Percentiles rank a stretch among this genome's conserved stretches.
phyloP scores from a whole-genome alignment of 257 asterid species.

The Rehmannia glutinosa region DNA sequence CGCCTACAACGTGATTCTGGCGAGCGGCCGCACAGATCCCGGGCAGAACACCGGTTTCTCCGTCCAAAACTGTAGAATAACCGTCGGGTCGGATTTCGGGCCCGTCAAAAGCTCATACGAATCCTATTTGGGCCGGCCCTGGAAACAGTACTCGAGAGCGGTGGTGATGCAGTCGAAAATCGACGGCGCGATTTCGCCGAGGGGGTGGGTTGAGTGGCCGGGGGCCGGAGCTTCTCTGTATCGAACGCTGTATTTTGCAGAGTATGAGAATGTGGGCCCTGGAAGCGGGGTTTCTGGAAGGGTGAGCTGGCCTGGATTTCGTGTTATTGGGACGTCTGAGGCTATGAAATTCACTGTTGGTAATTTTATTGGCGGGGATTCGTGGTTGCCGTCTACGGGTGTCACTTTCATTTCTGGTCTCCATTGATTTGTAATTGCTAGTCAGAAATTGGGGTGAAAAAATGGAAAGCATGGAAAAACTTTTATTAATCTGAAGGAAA shows the following conservation, averaged over 20 bases:
- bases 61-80: slow-evolving; percentile 51
- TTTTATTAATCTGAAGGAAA: too few relatives aligned
- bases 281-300: slow-evolving; percentile 43
- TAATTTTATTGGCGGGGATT: slow-evolving; percentile 50
- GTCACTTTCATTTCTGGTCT: slow-evolving; percentile 56
- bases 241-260: slow-evolving; percentile 48
- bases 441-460: too few relatives aligned
- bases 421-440: slow-evolving; percentile 8
- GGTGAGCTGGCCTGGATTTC: slow-evolving; percentile 60
- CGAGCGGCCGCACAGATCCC: slow-evolving; percentile 58
- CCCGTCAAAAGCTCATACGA: slow-evolving; percentile 22
- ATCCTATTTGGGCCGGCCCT: slow-evolving; percentile 58
- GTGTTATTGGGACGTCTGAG: slow-evolving; percentile 36
- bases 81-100: slow-evolving; percentile 34
- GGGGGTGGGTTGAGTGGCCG: slow-evolving; percentile 77
- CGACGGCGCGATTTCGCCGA: slow-evolving; percentile 35
- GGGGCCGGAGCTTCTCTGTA: slow-evolving; percentile 38
- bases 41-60: slow-evolving; percentile 72
- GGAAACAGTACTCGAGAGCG: slow-evolving; percentile 60
- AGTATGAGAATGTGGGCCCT: slow-evolving; percentile 46
- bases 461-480: too few relatives aligned
- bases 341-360: slow-evolving; percentile 50
- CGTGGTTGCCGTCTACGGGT: slow-evolving; percentile 76
- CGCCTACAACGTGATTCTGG: slow-evolving; percentile 51
- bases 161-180: slow-evolving; percentile 64